These are phyloP conservation scores for Wickerhamomyces subpelliculosus DNA, from an alignment of 805 yeast species.

Conservation along the genomic window DNA sequence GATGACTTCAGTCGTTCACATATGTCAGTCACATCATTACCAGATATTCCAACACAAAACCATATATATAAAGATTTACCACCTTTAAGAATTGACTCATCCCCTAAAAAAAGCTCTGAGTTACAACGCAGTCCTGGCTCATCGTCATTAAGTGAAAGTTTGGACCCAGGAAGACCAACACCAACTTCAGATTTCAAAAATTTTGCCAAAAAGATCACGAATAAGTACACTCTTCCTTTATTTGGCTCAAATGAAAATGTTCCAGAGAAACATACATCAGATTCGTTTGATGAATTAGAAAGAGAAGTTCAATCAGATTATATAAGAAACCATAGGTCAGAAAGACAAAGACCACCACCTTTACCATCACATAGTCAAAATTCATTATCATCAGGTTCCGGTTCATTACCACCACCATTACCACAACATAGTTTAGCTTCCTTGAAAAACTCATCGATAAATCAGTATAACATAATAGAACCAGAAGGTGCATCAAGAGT, in stretches of 20 bases:
- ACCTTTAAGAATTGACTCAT: not conserved
- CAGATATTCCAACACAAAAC: conserved; percentile 17
- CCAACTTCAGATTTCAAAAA: conserved; percentile 5
- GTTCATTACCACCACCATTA: conserved; percentile 8
- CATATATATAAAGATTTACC: conserved; percentile 3
- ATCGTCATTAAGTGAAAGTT: not conserved
- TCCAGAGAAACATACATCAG: conserved; percentile 2
- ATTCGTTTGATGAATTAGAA: conserved; percentile 27
- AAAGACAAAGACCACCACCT: conserved; percentile 16
- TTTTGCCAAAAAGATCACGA: conserved; percentile 13
- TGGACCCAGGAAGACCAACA: conserved; percentile 2
- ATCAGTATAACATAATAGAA: conserved; percentile 13
- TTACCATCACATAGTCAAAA: conserved; percentile 20
- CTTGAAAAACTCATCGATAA: conserved; percentile 1
- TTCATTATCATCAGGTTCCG: conserved; percentile 1
- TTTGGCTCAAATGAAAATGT: conserved; percentile 5
- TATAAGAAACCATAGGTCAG: conserved; percentile 14
- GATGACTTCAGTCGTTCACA: conserved; percentile 1
- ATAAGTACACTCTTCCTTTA: conserved; percentile 5
- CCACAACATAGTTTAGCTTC: conserved; percentile 7
- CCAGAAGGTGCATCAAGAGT: conserved; percentile 4
- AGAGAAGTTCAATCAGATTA: conserved; percentile 27
- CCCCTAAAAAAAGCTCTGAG: not conserved
- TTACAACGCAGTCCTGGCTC: no score
- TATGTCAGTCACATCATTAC: conserved; percentile 14